Conservation (phyloP, 805 yeast genomes). For the Schwanniomyces vanrijiae region DNA sequence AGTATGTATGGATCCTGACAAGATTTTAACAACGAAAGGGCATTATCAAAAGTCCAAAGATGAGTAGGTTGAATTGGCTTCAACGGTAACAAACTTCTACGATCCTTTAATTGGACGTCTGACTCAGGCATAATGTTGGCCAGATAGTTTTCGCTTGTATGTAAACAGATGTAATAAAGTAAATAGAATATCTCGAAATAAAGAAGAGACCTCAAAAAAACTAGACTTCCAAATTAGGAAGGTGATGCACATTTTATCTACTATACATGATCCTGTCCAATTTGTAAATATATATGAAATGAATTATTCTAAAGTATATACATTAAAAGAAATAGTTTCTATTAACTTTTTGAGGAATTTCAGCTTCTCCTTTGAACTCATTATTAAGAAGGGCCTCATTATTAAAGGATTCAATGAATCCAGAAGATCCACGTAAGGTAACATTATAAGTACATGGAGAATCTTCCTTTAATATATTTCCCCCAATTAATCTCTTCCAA, state of each 20-base stretch:
- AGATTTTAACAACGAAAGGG: conserved; percentile 29
- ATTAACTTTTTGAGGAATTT: conserved; percentile 41
- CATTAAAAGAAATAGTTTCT: conserved; percentile 25
- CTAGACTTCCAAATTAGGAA: conserved; percentile 16
- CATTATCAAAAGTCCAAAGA: conserved; percentile 42
- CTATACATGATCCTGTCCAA: not conserved
- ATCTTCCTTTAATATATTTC: conserved; percentile 42
- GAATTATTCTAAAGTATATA: not conserved
- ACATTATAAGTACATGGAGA: conserved; percentile 39
- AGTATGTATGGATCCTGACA: conserved; percentile 29
- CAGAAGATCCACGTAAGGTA: conserved; percentile 31
- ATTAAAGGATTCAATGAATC: conserved; percentile 17
- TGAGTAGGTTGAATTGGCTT: conserved; percentile 35
- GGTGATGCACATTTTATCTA: not conserved
- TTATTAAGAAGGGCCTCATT: conserved; percentile 11
- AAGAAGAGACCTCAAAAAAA: not conserved
- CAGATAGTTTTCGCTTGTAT: conserved; percentile 1
- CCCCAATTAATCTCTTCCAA: conserved; percentile 74
- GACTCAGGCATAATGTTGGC: conserved; percentile 7
- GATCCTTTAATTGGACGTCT: conserved; percentile 3
- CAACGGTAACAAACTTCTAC: conserved; percentile 12
- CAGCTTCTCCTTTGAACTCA: conserved; percentile 22
- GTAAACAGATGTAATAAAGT: not conserved
- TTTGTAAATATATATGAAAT: not conserved
- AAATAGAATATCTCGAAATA: conserved; percentile 1